Percentiles rank a stretch among this genome's conserved stretches.
phyloP scores from a whole-genome alignment of 192 early-diverging fungal genomes.

The Backusella parvicylindrica region DNA sequence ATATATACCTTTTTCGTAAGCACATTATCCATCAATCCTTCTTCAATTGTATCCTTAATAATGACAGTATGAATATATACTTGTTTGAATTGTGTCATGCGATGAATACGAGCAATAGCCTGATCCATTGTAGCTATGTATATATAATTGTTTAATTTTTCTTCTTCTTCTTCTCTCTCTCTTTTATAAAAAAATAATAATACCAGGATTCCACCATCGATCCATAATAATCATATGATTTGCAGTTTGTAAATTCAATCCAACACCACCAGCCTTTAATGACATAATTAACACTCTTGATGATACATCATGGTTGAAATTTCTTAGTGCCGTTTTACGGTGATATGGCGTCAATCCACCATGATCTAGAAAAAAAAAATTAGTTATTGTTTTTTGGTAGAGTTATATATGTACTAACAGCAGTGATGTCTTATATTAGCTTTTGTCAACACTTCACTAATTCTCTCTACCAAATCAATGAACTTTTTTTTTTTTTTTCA shows the following conservation, averaged over 20 bases:
- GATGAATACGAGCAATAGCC: slow-evolving; percentile 24
- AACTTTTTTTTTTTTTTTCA: slow-evolving; percentile 2
- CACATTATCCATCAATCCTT: slow-evolving; percentile 18
- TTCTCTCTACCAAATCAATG: slow-evolving; percentile 10
- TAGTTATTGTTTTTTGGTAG: not conserved
- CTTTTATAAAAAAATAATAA: not conserved
- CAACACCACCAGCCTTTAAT: slow-evolving; percentile 26
- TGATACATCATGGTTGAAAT: slow-evolving; percentile 57
- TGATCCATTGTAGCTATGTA: slow-evolving; percentile 22
- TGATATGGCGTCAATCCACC: slow-evolving; percentile 42
- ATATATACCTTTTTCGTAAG: slow-evolving; percentile 17
- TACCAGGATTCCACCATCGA: slow-evolving; percentile 29
- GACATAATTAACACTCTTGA: slow-evolving; percentile 8
- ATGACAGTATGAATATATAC: slow-evolving; percentile 21
- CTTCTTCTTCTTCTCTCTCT: not conserved
- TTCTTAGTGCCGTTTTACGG: slow-evolving; percentile 66
- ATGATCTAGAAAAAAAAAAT: slow-evolving; percentile 4
- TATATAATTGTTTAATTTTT: not conserved
- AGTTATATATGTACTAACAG: slow-evolving; percentile 7
- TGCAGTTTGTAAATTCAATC: slow-evolving; percentile 25
- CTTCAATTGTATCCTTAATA: slow-evolving; percentile 28
- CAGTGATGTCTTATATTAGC: not conserved
- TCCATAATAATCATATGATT: slow-evolving; percentile 31
- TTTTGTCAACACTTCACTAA: not conserved
- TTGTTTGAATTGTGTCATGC: slow-evolving; percentile 26